These are phyloP conservation scores for Bimuria novae-zelandiae DNA, from an alignment of 2,329 filamentous ascomycete species.

Conservation along the genomic window DNA sequence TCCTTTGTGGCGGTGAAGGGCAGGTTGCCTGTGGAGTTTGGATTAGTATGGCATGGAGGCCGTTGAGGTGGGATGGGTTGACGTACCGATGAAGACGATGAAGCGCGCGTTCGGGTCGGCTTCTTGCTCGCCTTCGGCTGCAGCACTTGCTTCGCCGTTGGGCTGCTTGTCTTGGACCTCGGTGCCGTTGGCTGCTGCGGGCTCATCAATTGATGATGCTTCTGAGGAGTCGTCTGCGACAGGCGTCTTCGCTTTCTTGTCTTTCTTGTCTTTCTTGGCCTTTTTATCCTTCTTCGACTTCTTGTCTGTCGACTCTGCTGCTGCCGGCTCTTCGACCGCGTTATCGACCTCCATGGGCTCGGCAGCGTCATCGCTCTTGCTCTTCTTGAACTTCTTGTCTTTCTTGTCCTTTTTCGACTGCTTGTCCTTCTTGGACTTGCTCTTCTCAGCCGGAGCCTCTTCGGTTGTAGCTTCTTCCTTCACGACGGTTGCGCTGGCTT, in stretches of 20 bases:
- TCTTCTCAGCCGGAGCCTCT: constrained; percentile 20
- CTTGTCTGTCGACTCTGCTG: constrained; percentile 21
- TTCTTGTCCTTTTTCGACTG: constrained; percentile 6
- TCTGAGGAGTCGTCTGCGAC: constrained; percentile 20
- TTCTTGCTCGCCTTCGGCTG: constrained; percentile 18
- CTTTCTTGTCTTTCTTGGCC: constrained; percentile 30
- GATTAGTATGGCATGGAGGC: constrained; percentile 9
- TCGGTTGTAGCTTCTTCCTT: constrained; percentile 13
- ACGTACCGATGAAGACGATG: constrained; percentile 75
- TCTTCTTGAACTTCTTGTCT: constrained; percentile 21
- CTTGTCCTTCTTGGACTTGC: constrained; percentile 30
- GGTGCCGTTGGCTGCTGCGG: constrained; percentile 19
- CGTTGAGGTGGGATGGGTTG: not conserved
- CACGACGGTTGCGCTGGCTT: constrained; percentile 9
- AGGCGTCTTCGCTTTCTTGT: constrained; percentile 32
- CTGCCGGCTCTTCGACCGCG: constrained; percentile 17
- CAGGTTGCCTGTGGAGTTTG: constrained; percentile 69
- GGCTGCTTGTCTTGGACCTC: constrained; percentile 21
- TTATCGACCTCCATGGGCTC: constrained; percentile 15
- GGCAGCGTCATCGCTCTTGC: constrained; percentile 9
- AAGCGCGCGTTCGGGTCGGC: constrained; percentile 57
- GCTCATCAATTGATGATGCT: constrained; percentile 16
- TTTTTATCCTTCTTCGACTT: constrained; percentile 35
- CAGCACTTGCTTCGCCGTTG: constrained; percentile 10
- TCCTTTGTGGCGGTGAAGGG: constrained; percentile 79